phyloP scores from a whole-genome alignment of 768 basidiomycete genomes.

The Boletus subcaerulescens region DNA sequence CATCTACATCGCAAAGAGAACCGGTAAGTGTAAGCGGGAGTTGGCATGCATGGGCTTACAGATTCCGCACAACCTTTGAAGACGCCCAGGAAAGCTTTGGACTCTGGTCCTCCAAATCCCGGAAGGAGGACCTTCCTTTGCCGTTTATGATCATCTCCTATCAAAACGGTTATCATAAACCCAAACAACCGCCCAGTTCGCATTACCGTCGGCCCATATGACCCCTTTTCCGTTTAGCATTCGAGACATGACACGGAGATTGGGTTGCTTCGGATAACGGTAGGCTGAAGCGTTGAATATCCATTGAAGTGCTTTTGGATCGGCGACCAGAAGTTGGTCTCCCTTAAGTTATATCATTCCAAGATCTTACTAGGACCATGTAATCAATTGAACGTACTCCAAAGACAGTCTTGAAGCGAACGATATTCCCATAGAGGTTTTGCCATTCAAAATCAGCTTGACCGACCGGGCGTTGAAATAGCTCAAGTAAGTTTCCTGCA shows the following conservation, averaged over 20 bases:
- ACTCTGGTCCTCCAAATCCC: constrained; percentile 51
- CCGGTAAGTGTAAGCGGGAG: not conserved
- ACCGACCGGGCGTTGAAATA: constrained; percentile 28
- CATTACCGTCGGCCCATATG: constrained; percentile 40
- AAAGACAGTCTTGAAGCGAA: constrained; percentile 28
- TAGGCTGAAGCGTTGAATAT: constrained; percentile 45
- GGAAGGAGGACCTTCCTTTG: constrained; percentile 55
- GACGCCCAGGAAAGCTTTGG: constrained; percentile 48
- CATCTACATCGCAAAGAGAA: constrained; percentile 14
- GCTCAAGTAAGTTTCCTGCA: constrained; percentile 28
- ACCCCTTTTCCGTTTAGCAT: constrained; percentile 34
- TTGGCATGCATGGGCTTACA: constrained; percentile 7
- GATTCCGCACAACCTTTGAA: constrained; percentile 39
- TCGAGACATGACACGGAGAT: constrained; percentile 18
- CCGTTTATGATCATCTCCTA: constrained; percentile 47
- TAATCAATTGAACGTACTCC: constrained; percentile 16
- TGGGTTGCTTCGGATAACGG: constrained; percentile 37
- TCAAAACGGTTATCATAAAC: not conserved
- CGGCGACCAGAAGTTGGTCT: constrained; percentile 44
- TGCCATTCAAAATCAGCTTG: constrained; percentile 33
- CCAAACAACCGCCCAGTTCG: constrained; percentile 6
- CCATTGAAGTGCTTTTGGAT: constrained; percentile 43
- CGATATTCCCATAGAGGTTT: constrained; percentile 26
- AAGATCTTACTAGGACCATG: not conserved
- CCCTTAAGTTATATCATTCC: constrained; percentile 32